phyloP scores from a whole-genome alignment of 1,284 basidiomycete species.

The Tetrapyrgos nigripes region DNA sequence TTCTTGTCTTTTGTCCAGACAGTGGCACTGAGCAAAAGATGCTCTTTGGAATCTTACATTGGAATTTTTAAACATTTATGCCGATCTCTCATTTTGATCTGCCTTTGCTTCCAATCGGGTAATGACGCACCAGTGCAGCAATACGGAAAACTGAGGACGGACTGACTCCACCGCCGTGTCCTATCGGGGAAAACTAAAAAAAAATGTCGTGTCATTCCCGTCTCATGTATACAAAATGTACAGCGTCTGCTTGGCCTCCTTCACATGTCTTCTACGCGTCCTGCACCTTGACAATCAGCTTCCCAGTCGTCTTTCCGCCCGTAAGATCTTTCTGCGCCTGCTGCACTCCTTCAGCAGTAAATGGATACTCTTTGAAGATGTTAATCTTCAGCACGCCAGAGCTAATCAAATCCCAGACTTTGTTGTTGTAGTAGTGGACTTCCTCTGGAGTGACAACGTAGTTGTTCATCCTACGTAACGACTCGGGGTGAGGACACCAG shows the following conservation, averaged over 20 bases:
- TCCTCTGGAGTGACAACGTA: constrained; percentile 80
- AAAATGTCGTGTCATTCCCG: too few relatives aligned
- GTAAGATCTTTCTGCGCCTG: constrained; percentile 84
- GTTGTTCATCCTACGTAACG: constrained; percentile 56
- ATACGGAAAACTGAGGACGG: too few relatives aligned
- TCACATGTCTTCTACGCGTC: constrained; percentile 1
- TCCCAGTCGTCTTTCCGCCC: constrained; percentile 83
- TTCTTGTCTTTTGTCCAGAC: too few relatives aligned
- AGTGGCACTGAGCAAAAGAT: too few relatives aligned
- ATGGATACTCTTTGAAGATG: constrained; percentile 82
- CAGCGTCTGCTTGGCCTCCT: background rate
- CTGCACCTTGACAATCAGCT: constrained; percentile 76
- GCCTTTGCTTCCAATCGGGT: too few relatives aligned
- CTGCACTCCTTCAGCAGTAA: constrained; percentile 81
- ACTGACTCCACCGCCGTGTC: too few relatives aligned
- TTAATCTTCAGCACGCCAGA: constrained; percentile 72
- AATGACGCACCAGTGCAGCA: too few relatives aligned
- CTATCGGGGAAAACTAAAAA: too few relatives aligned
- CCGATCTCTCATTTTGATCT: too few relatives aligned
- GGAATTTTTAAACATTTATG: too few relatives aligned
- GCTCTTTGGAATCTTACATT: too few relatives aligned
- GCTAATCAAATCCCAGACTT: constrained; percentile 72
- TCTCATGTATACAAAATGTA: too few relatives aligned
- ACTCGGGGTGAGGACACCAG: background rate
- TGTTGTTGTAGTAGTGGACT: constrained; percentile 65